These are phyloP conservation scores for Aspergillus heteromorphus DNA, from an alignment of 495 filamentous ascomycete genomes.

Conservation along the genomic window DNA sequence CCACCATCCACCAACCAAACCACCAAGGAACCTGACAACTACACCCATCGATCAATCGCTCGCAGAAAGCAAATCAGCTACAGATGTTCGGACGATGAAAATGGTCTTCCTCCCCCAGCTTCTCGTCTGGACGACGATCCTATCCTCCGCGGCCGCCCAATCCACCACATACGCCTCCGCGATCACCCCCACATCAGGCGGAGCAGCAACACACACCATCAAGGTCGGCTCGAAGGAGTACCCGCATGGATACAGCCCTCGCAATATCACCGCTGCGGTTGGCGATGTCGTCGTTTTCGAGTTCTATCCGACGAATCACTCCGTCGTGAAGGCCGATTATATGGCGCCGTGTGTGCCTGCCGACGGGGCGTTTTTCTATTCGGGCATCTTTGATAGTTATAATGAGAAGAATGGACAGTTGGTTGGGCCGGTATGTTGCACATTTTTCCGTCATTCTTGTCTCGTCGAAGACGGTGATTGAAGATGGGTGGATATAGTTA, in stretches of 20 bases:
- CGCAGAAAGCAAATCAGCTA: too few species aligned
- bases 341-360: constrained; percentile 50
- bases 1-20: too few species aligned
- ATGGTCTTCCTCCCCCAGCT: too few species aligned
- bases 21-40: too few species aligned
- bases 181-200: constrained; percentile 15
- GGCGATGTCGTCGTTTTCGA: constrained; percentile 55
- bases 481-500: too few species aligned
- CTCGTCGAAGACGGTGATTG: too few species aligned
- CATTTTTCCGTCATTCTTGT: too few species aligned
- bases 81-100: too few species aligned
- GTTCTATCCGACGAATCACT: constrained; percentile 60
- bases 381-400: constrained; percentile 28
- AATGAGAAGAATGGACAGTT: constrained; percentile 24
- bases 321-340: constrained; percentile 55
- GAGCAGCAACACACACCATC: constrained; percentile 40
- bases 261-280: constrained; percentile 43
- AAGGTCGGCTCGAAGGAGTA: constrained; percentile 41
- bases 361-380: constrained; percentile 36
- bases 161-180: neutral
- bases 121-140: too few species aligned
- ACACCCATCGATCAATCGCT: too few species aligned
- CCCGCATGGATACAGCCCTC: constrained; percentile 47
- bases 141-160: neutral
- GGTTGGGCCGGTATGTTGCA: constrained; percentile 24